phyloP scores from a whole-genome alignment of 371 early-diverging fungal species.

The Lichtheimia corymbifera region DNA sequence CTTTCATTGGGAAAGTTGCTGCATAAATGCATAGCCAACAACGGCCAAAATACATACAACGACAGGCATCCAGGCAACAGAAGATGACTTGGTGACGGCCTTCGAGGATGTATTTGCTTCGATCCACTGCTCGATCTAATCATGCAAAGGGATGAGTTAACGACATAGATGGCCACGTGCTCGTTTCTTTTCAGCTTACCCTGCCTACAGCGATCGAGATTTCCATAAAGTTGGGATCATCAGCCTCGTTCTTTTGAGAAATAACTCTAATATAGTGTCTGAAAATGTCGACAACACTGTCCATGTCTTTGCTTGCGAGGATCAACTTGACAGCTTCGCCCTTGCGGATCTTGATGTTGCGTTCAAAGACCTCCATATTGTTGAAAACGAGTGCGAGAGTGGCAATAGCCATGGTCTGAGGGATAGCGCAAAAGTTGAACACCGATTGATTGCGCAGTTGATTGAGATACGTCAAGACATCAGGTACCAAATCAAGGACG shows the following conservation, averaged over 20 bases:
- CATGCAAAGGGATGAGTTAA: background rate
- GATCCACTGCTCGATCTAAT: conserved; percentile 52
- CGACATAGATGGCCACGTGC: no score
- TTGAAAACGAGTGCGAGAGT: conserved; percentile 85
- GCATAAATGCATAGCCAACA: conserved; percentile 19
- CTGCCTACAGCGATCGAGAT: conserved; percentile 63
- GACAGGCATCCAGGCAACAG: conserved; percentile 23
- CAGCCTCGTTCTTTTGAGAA: conserved; percentile 65
- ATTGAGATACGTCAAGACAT: conserved; percentile 84
- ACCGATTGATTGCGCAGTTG: conserved; percentile 76
- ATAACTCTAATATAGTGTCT: conserved; percentile 65
- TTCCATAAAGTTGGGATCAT: conserved; percentile 71
- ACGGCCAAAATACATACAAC: conserved; percentile 35
- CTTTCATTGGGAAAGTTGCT: conserved; percentile 1
- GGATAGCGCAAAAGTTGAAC: conserved; percentile 96
- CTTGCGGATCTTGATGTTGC: conserved; percentile 92
- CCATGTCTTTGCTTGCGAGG: conserved; percentile 53
- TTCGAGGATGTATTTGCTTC: conserved; percentile 17
- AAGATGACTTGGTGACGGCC: background rate
- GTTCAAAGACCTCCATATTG: conserved; percentile 76
- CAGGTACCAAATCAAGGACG: conserved; percentile 83
- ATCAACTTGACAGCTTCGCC: conserved; percentile 89
- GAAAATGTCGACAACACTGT: conserved; percentile 67
- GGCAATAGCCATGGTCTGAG: conserved; percentile 98
- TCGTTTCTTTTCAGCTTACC: conserved; percentile 25